These are phyloP conservation scores for Mallotus repandus DNA, from an alignment of 441 rosid genomes.

Conservation along the genomic window DNA sequence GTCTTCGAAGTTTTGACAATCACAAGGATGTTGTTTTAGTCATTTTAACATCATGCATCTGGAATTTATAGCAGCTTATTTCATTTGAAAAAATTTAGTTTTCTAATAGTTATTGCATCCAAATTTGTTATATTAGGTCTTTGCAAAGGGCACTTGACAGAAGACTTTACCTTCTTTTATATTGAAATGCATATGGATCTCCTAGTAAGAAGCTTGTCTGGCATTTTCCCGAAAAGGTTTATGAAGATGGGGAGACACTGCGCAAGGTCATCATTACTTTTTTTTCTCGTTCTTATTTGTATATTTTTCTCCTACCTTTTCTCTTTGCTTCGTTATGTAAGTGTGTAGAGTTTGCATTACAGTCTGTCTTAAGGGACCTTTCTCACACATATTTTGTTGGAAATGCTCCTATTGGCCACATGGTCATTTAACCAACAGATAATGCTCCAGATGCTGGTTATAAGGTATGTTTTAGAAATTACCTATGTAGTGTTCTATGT, in stretches of 20 bases:
- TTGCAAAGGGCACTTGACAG: conserved; percentile 62
- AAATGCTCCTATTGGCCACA: conserved; percentile 94
- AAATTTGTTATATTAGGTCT: conserved; percentile 39
- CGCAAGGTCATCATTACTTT: conserved; percentile 53
- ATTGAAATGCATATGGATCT: conserved; percentile 57
- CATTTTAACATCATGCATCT: neutral
- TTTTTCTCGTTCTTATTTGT: neutral
- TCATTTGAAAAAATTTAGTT: neutral
- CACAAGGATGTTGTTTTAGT: neutral
- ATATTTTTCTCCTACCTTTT: neutral
- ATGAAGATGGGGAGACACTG: conserved; percentile 83
- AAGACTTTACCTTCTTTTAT: conserved; percentile 78
- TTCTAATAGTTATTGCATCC: neutral
- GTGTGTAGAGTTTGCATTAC: conserved; percentile 90
- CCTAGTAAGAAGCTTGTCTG: conserved; percentile 60
- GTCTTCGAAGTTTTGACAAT: neutral
- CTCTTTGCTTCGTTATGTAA: conserved; percentile 26
- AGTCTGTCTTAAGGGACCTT: conserved; percentile 70
- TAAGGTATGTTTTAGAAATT: conserved; percentile 47
- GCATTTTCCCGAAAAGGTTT: conserved; percentile 94
- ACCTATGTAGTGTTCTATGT: neutral
- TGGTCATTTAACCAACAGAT: conserved; percentile 49
- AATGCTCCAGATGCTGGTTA: conserved; percentile 41
- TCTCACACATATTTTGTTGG: conserved; percentile 88
- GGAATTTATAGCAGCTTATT: neutral